phyloP scores from a whole-genome alignment of 306 rosid genomes.

The Cajanus cajan region DNA sequence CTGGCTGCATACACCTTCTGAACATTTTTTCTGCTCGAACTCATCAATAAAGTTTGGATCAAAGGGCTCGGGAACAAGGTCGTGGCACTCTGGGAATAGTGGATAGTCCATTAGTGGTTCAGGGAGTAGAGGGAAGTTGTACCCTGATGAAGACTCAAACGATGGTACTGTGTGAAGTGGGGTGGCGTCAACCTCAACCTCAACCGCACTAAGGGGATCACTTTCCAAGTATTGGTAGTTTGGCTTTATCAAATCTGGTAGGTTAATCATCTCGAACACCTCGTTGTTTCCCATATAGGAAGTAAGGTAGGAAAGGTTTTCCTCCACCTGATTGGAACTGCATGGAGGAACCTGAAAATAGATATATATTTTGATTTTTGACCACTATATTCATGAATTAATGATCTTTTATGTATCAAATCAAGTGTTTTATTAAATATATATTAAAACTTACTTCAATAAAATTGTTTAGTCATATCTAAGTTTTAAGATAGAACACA shows the following conservation, averaged over 20 bases:
- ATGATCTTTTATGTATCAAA: background rate
- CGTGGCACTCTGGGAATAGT: conserved; percentile 30
- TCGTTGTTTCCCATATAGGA: conserved; percentile 33
- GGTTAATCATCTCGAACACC: conserved; percentile 35
- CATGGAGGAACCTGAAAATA: conserved; percentile 47
- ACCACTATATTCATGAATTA: background rate
- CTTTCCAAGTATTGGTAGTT: conserved; percentile 30
- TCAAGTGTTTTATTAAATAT: background rate
- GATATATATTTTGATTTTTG: background rate
- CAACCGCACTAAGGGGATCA: conserved; percentile 19
- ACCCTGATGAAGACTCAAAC: conserved; percentile 37
- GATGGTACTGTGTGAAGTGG: conserved; percentile 38
- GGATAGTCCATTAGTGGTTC: conserved; percentile 38
- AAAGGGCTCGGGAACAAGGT: conserved; percentile 30
- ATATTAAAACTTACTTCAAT: background rate
- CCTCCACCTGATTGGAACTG: conserved; percentile 34
- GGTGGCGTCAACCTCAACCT: conserved; percentile 41
- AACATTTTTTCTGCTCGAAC: conserved; percentile 30
- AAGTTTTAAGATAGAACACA: background rate
- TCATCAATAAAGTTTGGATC: conserved; percentile 17
- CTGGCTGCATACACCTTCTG: conserved; percentile 25
- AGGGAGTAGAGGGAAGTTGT: conserved; percentile 34
- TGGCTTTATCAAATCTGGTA: conserved; percentile 40
- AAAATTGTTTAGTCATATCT: background rate
- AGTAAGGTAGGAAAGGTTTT: conserved; percentile 16